Evolutionary conservation across 2,329 filamentous ascomycete genomes (phyloP), one percentile per base, ranked within the genome.

Genomic region (Tolypocladium sp.): DNA sequence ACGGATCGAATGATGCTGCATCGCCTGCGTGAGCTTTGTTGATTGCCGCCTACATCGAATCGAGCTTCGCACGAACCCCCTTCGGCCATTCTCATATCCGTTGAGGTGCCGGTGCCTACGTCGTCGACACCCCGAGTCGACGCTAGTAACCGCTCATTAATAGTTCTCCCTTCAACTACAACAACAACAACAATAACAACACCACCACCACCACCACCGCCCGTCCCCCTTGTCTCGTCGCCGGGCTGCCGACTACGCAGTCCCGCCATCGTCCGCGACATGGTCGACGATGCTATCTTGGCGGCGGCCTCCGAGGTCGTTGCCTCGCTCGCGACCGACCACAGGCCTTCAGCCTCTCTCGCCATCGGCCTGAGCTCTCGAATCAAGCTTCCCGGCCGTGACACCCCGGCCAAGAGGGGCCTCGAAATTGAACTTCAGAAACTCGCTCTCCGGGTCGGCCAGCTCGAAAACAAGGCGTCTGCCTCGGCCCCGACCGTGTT

Each of bases 361-460:
- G 71, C 76, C 59, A 70, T 75, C 60, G 74, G 73, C 56, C 70
- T 74, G 59, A 77, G 75, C 60, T 73, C 75, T 57, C 78, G 82
- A 64, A 80, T 93, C 69, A 82, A 82, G 63, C 82, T 97, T 30
- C 92, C 93, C 17, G 94, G 94, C 60, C 82, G 84, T 60, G 83
- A 91, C 60, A 88, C 84, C 52, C 75, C 84, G 41, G 88, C 88
- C 65, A 97, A 97, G 77, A 81, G 83, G 65, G 82, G 82, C 38
- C 84, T 97, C 62, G 92, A 97, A 76, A 81, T 82, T 61, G 93
- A 97, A 76, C 83, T 99, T 60, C 84, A 88, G 56, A 88, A 90
- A 59, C 83, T 97, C 63, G 84, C 88, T 61, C 77, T 86, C 62
- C 83, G 94, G 65, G 85, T 97, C 65, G 89, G 92, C 64, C 85